Base-by-base conservation (phyloP, 2,329 filamentous ascomycete species). In the Hypoxylon sp. region DNA sequence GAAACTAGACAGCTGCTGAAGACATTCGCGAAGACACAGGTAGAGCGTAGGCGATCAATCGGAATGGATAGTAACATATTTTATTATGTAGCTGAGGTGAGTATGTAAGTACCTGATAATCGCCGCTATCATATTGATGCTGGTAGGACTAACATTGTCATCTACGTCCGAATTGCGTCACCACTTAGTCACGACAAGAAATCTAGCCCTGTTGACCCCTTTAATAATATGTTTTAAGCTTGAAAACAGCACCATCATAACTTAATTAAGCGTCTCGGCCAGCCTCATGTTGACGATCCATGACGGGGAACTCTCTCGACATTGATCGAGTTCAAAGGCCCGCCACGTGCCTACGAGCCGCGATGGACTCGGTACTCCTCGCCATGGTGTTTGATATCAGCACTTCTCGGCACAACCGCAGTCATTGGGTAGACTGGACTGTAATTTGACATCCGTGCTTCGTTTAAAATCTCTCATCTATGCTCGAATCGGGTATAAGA, bases 371-470 rank as follows among this genome's bases (percentile, higher is more conserved):
- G 78, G 78, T 79, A 79, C 78, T 79, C 64, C 78, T 79, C 77
- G 77, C 69, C 68, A 77, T 77, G 74, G 73, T 72, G 71, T 80
- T 90, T 81, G 78, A 87, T 96, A 86, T 97, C 89, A 96, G 94
- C 94, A 97, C 94, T 94, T 97, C 94, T 97, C 93, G 94, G 94
- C 95, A 94, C 95, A 96, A 95, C 90, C 88, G 86, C 90, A 94
- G 93, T 91, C 93, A 97, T 90, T 83, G 80, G 76, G 80, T 81
- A 81, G 90, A 90, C 91, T 89, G 89, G 86, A 92, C 95, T 96
- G 95, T 90, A 98, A 97, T 97, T 97, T 97, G 94, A 98, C 94
- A 97, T 97, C 93, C 92, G 93, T 97, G 95, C 95, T 95, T 83
- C 73, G 59, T 66, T 69, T 31, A 35, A n/a, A 59, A 35, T 50